Conservation (phyloP, 2,329 filamentous ascomycete species). For the Metarhizium rileyi region DNA sequence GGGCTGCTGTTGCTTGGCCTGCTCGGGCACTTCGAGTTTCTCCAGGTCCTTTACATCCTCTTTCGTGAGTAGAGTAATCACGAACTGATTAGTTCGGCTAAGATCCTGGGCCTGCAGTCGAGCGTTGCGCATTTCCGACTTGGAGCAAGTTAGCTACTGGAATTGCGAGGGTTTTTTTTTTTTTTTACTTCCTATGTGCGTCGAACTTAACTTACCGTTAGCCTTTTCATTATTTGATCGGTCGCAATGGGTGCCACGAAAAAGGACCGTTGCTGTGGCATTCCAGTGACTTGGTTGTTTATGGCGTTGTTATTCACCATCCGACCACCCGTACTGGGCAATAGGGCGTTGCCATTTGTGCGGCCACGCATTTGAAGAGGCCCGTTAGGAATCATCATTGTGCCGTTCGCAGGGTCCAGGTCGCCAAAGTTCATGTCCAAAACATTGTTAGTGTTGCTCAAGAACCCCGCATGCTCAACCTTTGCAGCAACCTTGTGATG, state of each 20-base stretch:
- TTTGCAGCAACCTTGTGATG: slow-evolving; percentile 97
- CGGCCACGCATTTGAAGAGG: slow-evolving; percentile 63
- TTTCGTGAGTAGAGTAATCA: slow-evolving; percentile 66
- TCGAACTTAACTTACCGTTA: slow-evolving; percentile 20
- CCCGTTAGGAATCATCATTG: slow-evolving; percentile 60
- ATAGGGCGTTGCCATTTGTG: slow-evolving; percentile 56
- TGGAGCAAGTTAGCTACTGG: neutral
- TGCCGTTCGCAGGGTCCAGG: slow-evolving; percentile 69
- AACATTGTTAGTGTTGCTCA: slow-evolving; percentile 64
- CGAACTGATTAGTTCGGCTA: slow-evolving; percentile 69
- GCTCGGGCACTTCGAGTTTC: slow-evolving; percentile 38
- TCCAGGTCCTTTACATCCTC: slow-evolving; percentile 54
- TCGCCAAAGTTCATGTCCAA: slow-evolving; percentile 89
- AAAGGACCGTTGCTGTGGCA: slow-evolving; percentile 70
- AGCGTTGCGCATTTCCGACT: slow-evolving; percentile 82
- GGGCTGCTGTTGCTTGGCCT: slow-evolving; percentile 33
- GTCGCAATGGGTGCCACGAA: slow-evolving; percentile 86
- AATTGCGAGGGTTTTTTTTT: neutral
- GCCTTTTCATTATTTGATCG: slow-evolving; percentile 77
- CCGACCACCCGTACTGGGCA: slow-evolving; percentile 51
- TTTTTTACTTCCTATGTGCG: neutral
- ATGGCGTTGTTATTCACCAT: slow-evolving; percentile 39
- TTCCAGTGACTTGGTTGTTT: slow-evolving; percentile 43
- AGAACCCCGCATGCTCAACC: slow-evolving; percentile 87
- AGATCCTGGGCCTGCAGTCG: slow-evolving; percentile 82